These are phyloP conservation scores for Thermochaetoides thermophila DNA, from an alignment of 495 filamentous ascomycete species.

Conservation along the genomic window DNA sequence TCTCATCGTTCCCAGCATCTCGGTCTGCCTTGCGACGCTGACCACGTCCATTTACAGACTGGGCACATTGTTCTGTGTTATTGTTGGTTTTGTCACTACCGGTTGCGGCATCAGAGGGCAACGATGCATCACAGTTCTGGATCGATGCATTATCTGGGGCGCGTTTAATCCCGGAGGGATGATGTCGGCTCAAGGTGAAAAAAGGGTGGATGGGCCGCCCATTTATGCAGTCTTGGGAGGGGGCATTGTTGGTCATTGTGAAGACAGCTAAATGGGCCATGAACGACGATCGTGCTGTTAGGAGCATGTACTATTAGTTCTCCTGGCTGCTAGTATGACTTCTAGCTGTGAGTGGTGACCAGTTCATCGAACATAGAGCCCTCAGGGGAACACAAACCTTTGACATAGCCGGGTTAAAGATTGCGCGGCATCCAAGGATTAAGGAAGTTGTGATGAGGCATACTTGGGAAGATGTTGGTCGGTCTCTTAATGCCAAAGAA, in stretches of 20 bases:
- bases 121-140: not conserved
- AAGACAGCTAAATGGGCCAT: slow-evolving; percentile 16
- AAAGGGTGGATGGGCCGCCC: slow-evolving; percentile 20
- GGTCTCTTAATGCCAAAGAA: too few species aligned
- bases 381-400: too few species aligned
- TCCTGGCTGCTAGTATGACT: too few species aligned
- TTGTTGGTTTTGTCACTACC: slow-evolving; percentile 3
- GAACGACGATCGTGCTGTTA: not conserved
- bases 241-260: slow-evolving; percentile 14
- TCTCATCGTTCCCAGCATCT: slow-evolving; percentile 4
- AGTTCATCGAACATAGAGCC: too few species aligned
- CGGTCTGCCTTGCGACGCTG: slow-evolving; percentile 37
- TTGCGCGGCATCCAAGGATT: too few species aligned
- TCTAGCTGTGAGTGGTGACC: too few species aligned
- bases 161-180: too few species aligned
- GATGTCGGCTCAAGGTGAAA: slow-evolving; percentile 15
- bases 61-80: slow-evolving; percentile 2
- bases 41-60: slow-evolving; percentile 24
- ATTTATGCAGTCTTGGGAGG: slow-evolving; percentile 1
- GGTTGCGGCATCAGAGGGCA: not conserved
- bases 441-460: too few species aligned
- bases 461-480: too few species aligned
- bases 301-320: too few species aligned
- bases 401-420: too few species aligned
- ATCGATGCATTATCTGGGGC: slow-evolving; percentile 2